phyloP scores from a whole-genome alignment of 1,284 basidiomycete species.

The Tranzscheliella williamsii region DNA sequence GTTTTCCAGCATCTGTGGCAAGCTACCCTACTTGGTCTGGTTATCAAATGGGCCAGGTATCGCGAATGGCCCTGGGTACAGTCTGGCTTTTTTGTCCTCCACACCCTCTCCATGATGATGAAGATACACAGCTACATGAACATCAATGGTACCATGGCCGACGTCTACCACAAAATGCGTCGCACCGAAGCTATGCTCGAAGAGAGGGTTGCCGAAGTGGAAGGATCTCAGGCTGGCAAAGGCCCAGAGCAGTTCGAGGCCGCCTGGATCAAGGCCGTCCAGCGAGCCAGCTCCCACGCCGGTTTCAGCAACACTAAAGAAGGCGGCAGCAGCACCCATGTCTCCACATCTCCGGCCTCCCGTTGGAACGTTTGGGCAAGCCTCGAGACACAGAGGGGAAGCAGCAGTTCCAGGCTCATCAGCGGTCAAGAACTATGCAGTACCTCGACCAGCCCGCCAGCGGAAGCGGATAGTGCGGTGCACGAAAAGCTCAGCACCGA shows the following conservation, averaged over 20 bases:
- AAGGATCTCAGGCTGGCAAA: conserved; percentile 17
- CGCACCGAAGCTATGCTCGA: conserved; percentile 44
- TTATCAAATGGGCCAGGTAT: conserved; percentile 54
- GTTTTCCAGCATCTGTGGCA: conserved; percentile 52
- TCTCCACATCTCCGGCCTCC: not conserved
- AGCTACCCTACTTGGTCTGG: conserved; percentile 31
- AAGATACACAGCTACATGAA: conserved; percentile 93
- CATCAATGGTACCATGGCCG: conserved; percentile 81
- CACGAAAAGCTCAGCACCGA: conserved; percentile 13
- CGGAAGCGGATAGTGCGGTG: not conserved
- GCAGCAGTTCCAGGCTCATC: conserved; percentile 1
- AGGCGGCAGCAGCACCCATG: too few relatives aligned
- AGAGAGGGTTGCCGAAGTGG: conserved; percentile 45
- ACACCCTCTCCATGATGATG: conserved; percentile 87
- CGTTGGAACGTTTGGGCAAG: conserved; percentile 11
- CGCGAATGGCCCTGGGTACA: conserved; percentile 95
- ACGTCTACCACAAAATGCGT: conserved; percentile 38
- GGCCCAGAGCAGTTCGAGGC: conserved; percentile 22
- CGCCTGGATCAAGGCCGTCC: conserved; percentile 32
- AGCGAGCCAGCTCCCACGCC: conserved; percentile 6
- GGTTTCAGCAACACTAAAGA: conserved; percentile 6
- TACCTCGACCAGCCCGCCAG: not conserved
- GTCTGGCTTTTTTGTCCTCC: conserved; percentile 91
- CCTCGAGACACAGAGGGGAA: conserved; percentile 34
- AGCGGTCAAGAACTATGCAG: not conserved